Conservation (phyloP, 768 basidiomycete species). For the Pholiota conissans region DNA sequence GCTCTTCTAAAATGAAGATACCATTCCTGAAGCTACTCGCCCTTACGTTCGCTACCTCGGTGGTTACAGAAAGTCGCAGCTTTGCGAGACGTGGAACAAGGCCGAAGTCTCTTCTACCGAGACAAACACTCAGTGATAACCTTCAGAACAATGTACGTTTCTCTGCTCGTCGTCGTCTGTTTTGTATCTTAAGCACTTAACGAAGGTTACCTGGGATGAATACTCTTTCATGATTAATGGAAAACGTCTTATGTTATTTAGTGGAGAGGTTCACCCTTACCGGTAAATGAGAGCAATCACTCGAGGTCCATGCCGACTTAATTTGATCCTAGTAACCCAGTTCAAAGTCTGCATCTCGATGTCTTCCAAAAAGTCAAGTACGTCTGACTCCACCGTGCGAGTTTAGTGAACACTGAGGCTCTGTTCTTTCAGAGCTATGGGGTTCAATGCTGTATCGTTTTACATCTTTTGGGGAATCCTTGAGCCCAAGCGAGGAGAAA, state of each 20-base stretch:
- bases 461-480: slow-evolving; percentile 46
- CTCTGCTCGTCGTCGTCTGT: not conserved
- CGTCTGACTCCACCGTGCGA: slow-evolving; percentile 5
- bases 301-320: not conserved
- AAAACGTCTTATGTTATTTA: slow-evolving; percentile 39
- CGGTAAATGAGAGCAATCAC: slow-evolving; percentile 22
- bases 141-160: slow-evolving; percentile 32
- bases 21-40: slow-evolving; percentile 18
- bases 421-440: slow-evolving; percentile 40
- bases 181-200: not conserved
- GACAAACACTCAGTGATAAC: slow-evolving; percentile 25
- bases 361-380: slow-evolving; percentile 46
- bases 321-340: slow-evolving; percentile 31
- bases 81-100: not conserved
- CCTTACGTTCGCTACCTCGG: slow-evolving; percentile 23
- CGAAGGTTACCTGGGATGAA: slow-evolving; percentile 45
- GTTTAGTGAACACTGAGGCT: too few species aligned
- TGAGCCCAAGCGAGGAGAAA: slow-evolving; percentile 46
- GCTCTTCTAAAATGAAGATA: slow-evolving; percentile 21
- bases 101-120: slow-evolving; percentile 11
- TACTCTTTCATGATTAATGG: slow-evolving; percentile 44
- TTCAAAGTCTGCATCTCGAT: slow-evolving; percentile 42
- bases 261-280: slow-evolving; percentile 45
- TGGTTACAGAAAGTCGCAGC: slow-evolving; percentile 16
- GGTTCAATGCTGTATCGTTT: slow-evolving; percentile 44